Evolutionary conservation across 768 basidiomycete species (phyloP).

Genomic region (Boletus fagicola): DNA sequence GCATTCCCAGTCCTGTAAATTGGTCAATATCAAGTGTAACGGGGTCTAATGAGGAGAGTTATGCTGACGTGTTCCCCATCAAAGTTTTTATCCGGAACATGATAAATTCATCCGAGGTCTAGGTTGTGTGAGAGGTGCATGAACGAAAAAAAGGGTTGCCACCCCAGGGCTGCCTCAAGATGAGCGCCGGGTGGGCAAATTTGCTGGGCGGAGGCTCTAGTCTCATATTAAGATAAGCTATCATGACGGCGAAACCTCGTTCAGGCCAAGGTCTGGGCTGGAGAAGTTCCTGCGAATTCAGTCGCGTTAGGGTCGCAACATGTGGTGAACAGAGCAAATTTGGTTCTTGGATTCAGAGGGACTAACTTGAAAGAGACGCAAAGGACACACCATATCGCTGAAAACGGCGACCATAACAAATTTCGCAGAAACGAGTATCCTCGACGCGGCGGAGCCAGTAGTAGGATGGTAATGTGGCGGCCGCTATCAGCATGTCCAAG

Average conservation of each 20-base stretch:
- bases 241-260: neutral
- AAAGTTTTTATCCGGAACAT: neutral
- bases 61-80: neutral
- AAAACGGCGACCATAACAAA: neutral
- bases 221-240: neutral
- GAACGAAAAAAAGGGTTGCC: neutral
- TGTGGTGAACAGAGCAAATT: neutral
- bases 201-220: neutral
- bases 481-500: neutral
- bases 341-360: neutral
- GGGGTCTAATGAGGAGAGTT: neutral
- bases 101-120: neutral
- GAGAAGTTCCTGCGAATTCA: neutral
- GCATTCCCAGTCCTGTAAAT: neutral
- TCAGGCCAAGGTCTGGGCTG: neutral
- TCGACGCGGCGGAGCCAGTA: neutral
- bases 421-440: neutral
- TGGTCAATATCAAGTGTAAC: neutral
- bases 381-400: neutral
- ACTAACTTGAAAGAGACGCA: neutral
- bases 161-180: neutral
- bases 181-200: neutral
- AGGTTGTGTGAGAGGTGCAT: neutral
- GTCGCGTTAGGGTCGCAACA: neutral
- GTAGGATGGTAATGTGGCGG: neutral